Conservation (phyloP, 176 grass and related monocot genomes). For the sorghum (Sorghum bicolor) region Sorghum_bicolor_NCBIv3 NC_012872.2:71958001-71958500, state of each 20-base stretch:
- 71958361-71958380: constrained; percentile 47
- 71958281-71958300: not conserved
- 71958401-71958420: constrained; percentile 36
- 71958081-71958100: too few relatives aligned
- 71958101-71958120: too few relatives aligned
- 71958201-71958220: too few relatives aligned
- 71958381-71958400: constrained; percentile 40
- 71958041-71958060: not conserved
- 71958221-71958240: not conserved
- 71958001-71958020: constrained; percentile 2
- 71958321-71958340: constrained; percentile 31
- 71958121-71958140: too few relatives aligned
- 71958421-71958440: constrained; percentile 40
- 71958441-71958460: constrained; percentile 27
- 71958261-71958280: not conserved
- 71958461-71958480: constrained; percentile 58
- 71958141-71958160: too few relatives aligned
- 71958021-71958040: not conserved
- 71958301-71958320: constrained; percentile 30
- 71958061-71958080: constrained; percentile 4
- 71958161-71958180: too few relatives aligned
- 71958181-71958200: too few relatives aligned
- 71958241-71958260: not conserved
- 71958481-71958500: constrained; percentile 41
- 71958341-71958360: constrained; percentile 41